phyloP scores from a whole-genome alignment of 148 eudicot genomes.

The Cornus suecica region DNA sequence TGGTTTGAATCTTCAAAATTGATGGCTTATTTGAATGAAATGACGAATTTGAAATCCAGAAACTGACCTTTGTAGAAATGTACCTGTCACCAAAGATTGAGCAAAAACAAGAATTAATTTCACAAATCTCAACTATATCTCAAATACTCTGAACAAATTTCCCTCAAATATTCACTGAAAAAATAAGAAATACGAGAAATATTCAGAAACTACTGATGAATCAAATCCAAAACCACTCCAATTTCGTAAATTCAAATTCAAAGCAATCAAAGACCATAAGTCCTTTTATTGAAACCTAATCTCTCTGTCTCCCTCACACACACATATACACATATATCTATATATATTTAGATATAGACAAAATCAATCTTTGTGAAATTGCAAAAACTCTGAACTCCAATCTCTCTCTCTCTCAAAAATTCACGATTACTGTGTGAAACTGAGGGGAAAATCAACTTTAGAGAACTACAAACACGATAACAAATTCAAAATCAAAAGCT shows the following conservation, averaged over 20 bases:
- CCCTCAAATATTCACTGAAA: neutral
- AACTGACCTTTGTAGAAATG: slow-evolving; percentile 15
- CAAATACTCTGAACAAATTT: neutral
- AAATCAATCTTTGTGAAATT: neutral
- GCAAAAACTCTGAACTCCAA: neutral
- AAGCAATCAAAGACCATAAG: neutral
- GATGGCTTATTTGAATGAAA: slow-evolving; percentile 4
- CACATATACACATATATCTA: too few species aligned
- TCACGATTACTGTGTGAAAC: neutral
- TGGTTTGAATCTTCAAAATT: slow-evolving; percentile 2
- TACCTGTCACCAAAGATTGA: slow-evolving; percentile 14
- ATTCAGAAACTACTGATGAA: slow-evolving; percentile 5
- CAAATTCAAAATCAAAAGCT: neutral
- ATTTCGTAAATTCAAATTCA: neutral
- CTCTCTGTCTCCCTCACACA: too few species aligned
- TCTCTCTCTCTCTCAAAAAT: neutral
- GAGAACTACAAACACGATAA: neutral
- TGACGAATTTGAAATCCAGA: neutral
- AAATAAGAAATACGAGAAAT: slow-evolving; percentile 6
- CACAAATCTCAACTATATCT: neutral
- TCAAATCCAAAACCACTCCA: slow-evolving; percentile 8
- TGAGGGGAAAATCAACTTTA: neutral
- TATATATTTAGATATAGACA: too few species aligned
- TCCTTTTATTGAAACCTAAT: too few species aligned
- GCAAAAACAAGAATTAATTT: neutral